Percentiles rank a stretch among this genome's conserved stretches.
Evolutionary conservation across 768 basidiomycete species (phyloP).

Genomic region (Serpula lacrymans): DNA sequence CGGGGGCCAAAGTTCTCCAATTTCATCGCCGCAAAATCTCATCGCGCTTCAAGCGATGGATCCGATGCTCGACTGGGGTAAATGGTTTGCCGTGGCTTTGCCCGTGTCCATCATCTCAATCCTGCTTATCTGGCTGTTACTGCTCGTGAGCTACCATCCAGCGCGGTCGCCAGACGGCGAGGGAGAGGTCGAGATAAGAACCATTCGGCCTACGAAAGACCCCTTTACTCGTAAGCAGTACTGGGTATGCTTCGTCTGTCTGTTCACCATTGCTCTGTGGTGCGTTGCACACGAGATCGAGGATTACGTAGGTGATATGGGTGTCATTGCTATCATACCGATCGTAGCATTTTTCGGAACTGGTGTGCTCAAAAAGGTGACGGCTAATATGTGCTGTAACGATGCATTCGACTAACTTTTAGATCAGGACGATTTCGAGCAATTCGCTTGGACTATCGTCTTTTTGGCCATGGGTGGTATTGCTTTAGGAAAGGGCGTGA

Average conservation of each 20-base stretch:
- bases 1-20: slow-evolving; percentile 95
- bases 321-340: slow-evolving; percentile 91
- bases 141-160: slow-evolving; percentile 80
- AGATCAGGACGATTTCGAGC: slow-evolving; percentile 86
- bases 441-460: slow-evolving; percentile 91
- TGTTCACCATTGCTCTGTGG: slow-evolving; percentile 87
- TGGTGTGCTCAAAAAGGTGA: slow-evolving; percentile 88
- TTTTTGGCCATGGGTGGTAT: slow-evolving; percentile 99
- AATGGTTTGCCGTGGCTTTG: slow-evolving; percentile 92
- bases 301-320: slow-evolving; percentile 88
- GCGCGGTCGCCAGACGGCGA: slow-evolving; percentile 68
- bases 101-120: slow-evolving; percentile 88
- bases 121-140: slow-evolving; percentile 86
- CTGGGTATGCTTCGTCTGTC: slow-evolving; percentile 82
- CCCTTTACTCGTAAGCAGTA: slow-evolving; percentile 81
- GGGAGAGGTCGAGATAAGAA: slow-evolving; percentile 77
- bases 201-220: slow-evolving; percentile 82
- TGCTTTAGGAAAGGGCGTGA: slow-evolving; percentile 90
- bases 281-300: slow-evolving; percentile 82
- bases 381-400: slow-evolving; percentile 3
- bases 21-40: slow-evolving; percentile 96
- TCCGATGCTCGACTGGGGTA: slow-evolving; percentile 78
- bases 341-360: slow-evolving; percentile 93
- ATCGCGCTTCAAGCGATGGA: slow-evolving; percentile 91
- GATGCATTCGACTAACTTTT: slow-evolving; percentile 2